Evolutionary conservation across 1,284 basidiomycete genomes (phyloP), one percentile per base, ranked within the genome.

Genomic region (Leccinum fallax): DNA sequence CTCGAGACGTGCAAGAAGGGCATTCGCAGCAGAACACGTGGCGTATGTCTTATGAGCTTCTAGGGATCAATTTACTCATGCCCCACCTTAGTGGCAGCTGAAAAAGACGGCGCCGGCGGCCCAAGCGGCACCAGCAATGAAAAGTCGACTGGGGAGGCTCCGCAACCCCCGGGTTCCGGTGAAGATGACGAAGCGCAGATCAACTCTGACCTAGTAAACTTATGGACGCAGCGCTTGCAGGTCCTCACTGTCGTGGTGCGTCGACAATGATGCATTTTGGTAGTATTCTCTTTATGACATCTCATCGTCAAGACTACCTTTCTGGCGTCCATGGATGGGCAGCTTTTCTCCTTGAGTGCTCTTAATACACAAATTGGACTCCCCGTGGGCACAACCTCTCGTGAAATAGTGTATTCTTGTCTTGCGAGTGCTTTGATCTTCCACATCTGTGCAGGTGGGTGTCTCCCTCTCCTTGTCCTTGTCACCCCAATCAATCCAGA

Each of bases 341-440:
- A 62, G n/a, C 64, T 74, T n/a, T 76, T 76, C 56, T 62, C 72
- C 43, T 43, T 75, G 57, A 72, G 67, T 1, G 19, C 63, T 24
- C 55, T 66, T 21, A 63, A 66, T 32, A 73, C 71, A 7, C 61
- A 67, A 7, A 68, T 72, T 3, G 68, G 62, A n/a, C 2, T 54
- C 26, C 10, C 62, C 21, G 4, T 67, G 9, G 51, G 63, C 40
- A 46, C 26, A 1, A 16, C 56, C 4, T 40, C 62, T 28, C 67
- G 63, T 40, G 66, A 76, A 28, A 24, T 74, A 10, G 58, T 76
- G 16, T 75, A 76, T 61, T 32, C 66, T 13, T 73, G 71, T 57
- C 70, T 74, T 49, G 49, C 71, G 7, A 73, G 73, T 7, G 70
- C 70, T n/a, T 56, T 76, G 52, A 57, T 76, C 32, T 71, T 74